Evolutionary conservation across 139 green algal species (phyloP).

Genomic region (Picochlorum costavermella): DNA sequence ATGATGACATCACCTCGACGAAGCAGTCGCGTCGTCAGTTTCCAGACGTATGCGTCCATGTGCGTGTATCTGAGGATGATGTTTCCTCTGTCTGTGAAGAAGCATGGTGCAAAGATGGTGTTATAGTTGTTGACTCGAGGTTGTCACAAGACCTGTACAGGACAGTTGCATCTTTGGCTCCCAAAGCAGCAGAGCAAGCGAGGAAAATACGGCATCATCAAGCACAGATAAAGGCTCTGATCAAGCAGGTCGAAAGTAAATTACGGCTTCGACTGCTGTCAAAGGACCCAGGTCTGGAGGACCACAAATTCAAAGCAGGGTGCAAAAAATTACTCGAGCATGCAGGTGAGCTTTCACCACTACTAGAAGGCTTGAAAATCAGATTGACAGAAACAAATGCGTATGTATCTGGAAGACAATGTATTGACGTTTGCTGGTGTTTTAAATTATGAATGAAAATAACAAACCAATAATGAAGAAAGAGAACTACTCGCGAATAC

Average conservation of each 20-base stretch:
- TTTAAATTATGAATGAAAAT: constrained; percentile 19
- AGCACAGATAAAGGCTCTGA: constrained; percentile 15
- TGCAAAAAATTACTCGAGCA: constrained; percentile 38
- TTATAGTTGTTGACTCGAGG: constrained; percentile 4
- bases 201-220: neutral
- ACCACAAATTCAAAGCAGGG: constrained; percentile 22
- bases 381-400: constrained; percentile 38
- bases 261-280: constrained; percentile 34
- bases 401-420: constrained; percentile 23
- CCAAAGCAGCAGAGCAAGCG: neutral
- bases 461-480: too few relatives aligned
- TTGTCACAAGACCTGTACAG: constrained; percentile 4
- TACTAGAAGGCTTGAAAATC: constrained; percentile 42
- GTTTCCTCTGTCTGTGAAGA: neutral
- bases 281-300: constrained; percentile 25
- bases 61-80: neutral
- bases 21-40: neutral
- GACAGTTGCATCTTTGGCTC: constrained; percentile 5
- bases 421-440: constrained; percentile 51
- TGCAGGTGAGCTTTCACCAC: constrained; percentile 23
- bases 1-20: neutral
- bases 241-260: constrained; percentile 24
- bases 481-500: constrained; percentile 20
- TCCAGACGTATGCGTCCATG: neutral
- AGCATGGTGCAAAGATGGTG: neutral